Evolutionary conservation across 1,139 yeast genomes (phyloP).

Genomic region (Petasospora fabianii): DNA sequence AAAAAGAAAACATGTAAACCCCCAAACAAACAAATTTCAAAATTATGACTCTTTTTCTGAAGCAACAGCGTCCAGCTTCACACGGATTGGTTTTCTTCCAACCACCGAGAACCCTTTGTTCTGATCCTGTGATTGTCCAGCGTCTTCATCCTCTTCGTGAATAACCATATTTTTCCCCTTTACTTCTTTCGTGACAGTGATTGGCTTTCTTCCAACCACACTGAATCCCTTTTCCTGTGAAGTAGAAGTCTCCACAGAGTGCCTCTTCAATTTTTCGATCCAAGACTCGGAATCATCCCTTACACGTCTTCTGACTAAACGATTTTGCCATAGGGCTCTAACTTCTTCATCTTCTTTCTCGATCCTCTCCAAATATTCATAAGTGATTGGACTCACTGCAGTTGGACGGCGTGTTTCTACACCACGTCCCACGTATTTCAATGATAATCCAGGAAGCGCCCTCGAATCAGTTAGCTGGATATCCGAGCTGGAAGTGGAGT

Average conservation of each 20-base stretch:
- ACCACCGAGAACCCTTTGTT: constrained; percentile 7
- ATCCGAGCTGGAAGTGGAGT: constrained; percentile 3
- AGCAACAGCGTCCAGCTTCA: background rate
- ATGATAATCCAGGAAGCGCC: constrained; percentile 13
- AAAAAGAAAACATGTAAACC: too few relatives aligned
- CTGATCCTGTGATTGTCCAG: background rate
- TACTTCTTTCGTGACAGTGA: background rate
- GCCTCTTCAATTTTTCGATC: constrained; percentile 5
- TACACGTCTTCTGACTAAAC: background rate
- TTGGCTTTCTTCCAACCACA: constrained; percentile 15
- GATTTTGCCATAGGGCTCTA: constrained; percentile 10
- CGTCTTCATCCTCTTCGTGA: constrained; percentile 13
- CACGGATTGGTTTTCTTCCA: constrained; percentile 13
- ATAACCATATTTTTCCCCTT: constrained; percentile 16
- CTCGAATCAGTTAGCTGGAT: constrained; percentile 12
- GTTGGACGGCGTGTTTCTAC: constrained; percentile 6
- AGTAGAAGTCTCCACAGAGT: background rate
- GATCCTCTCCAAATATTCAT: constrained; percentile 9
- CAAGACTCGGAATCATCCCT: constrained; percentile 2
- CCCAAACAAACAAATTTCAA: too few relatives aligned
- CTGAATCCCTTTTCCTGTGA: constrained; percentile 9
- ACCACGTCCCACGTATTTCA: constrained; percentile 5
- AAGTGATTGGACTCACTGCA: constrained; percentile 13
- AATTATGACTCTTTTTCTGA: too few relatives aligned
- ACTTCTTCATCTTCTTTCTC: constrained; percentile 12